Conservation (phyloP, 306 rosid species). For the Rubus parviflorus region DNA sequence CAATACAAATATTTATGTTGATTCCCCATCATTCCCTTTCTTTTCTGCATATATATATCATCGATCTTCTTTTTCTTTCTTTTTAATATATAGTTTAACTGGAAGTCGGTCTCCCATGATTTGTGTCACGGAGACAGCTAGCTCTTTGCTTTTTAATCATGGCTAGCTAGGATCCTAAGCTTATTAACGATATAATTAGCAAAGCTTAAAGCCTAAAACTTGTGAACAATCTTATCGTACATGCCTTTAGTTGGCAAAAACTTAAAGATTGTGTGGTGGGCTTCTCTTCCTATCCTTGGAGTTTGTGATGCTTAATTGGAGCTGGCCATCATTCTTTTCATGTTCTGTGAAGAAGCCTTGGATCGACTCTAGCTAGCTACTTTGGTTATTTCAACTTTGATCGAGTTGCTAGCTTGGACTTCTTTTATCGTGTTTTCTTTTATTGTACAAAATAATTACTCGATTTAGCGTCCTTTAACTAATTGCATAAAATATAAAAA, state of each 20-base stretch:
- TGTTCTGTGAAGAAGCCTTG: neutral
- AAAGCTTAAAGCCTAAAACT: neutral
- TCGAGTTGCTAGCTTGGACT: too few species aligned
- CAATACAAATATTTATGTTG: neutral
- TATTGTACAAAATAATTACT: too few species aligned
- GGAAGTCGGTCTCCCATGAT: neutral
- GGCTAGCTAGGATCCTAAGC: constrained; percentile 6
- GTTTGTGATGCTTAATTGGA: constrained; percentile 10
- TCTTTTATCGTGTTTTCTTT: too few species aligned
- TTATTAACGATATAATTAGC: neutral
- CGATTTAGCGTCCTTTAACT: too few species aligned
- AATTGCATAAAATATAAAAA: too few species aligned
- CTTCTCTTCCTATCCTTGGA: neutral
- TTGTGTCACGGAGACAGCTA: constrained; percentile 2
- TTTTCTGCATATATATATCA: too few species aligned
- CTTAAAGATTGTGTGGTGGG: constrained; percentile 3
- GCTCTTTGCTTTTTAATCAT: neutral
- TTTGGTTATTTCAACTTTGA: too few species aligned
- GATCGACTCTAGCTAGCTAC: too few species aligned
- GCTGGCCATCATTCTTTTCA: neutral
- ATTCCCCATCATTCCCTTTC: constrained; percentile 18
- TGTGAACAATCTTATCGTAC: neutral
- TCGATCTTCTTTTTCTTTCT: neutral
- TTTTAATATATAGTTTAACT: neutral
- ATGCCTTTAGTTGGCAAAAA: neutral